These are phyloP conservation scores for Symbiodinium pilosum DNA, from an alignment of 73 alveolate species.

Conservation along the genomic window DNA sequence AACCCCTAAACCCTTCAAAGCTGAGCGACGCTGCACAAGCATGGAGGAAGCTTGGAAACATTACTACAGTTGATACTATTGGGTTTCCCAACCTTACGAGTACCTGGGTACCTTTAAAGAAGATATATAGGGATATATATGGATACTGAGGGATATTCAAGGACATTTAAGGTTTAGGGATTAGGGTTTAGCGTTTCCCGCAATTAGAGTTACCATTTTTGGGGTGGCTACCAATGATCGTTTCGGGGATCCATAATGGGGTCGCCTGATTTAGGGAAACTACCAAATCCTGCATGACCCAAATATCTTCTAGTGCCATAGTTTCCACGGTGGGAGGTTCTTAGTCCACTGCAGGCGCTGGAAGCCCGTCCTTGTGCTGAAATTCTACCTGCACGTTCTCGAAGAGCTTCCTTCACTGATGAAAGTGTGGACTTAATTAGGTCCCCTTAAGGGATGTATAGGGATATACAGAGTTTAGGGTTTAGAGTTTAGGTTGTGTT, in stretches of 20 bases:
- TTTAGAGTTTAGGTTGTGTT: not conserved
- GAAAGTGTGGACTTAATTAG: not conserved
- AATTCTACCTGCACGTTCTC: conserved; percentile 66
- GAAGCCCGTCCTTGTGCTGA: conserved; percentile 36
- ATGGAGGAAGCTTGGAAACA: not conserved
- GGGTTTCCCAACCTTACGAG: no score
- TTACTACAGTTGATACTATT: not conserved
- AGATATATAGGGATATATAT: not conserved
- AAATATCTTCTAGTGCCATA: no score
- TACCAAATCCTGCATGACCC: no score
- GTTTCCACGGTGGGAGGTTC: no score
- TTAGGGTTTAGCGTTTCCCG: not conserved
- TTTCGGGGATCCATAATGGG: no score
- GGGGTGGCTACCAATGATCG: no score
- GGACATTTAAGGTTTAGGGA: not conserved
- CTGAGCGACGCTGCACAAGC: not conserved
- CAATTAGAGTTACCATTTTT: no score
- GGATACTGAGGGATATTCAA: not conserved
- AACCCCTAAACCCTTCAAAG: not conserved
- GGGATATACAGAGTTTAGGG: not conserved
- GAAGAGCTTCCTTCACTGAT: conserved; percentile 35
- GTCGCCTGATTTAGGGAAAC: no score
- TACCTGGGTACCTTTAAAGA: no score
- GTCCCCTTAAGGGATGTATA: not conserved
- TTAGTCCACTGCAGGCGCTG: no score